phyloP scores from a whole-genome alignment of 192 early-diverging fungal genomes.

The Piromyces sp. region DNA sequence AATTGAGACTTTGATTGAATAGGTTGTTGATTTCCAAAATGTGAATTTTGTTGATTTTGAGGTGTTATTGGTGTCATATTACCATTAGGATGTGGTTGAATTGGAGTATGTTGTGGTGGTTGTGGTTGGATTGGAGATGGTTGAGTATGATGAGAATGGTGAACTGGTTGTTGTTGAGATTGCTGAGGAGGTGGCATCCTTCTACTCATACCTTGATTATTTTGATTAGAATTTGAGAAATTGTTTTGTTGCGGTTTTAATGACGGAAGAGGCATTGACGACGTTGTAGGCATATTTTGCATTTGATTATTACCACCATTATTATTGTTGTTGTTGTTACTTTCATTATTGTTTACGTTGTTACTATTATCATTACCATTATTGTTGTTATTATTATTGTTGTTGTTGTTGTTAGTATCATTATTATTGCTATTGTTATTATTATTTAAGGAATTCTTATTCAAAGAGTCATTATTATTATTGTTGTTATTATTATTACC shows the following conservation, averaged over 20 bases:
- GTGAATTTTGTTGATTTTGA: not conserved
- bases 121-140: not conserved
- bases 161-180: not conserved
- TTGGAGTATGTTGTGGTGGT: not conserved
- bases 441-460: not conserved
- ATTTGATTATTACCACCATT: not conserved
- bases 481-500: not conserved
- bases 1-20: not conserved
- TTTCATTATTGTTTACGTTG: not conserved
- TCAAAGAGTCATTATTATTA: not conserved
- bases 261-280: not conserved
- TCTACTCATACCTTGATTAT: not conserved
- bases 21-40: not conserved
- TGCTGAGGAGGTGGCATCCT: not conserved
- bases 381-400: not conserved
- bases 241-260: not conserved
- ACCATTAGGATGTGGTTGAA: not conserved
- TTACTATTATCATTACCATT: not conserved
- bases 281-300: not conserved
- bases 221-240: not conserved
- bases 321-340: not conserved
- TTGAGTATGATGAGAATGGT: not conserved
- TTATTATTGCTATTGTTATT: not conserved
- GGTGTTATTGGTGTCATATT: not conserved
- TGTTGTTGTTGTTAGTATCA: not conserved